These are phyloP conservation scores for Termitomyces sp. DNA, from an alignment of 768 basidiomycete species.

Conservation along the genomic window DNA sequence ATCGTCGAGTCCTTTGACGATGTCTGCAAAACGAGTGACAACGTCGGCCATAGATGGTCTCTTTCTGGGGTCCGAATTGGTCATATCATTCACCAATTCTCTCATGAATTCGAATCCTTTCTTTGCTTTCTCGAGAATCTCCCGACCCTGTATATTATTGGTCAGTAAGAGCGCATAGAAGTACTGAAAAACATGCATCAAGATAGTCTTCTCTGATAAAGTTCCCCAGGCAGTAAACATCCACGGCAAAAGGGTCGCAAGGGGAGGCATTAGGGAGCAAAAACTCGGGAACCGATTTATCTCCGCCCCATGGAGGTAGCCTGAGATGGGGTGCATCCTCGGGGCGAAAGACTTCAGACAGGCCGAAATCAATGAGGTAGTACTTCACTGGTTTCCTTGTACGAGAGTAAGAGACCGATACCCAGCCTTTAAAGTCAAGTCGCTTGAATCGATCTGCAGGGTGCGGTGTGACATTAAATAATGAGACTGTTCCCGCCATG, in stretches of 20 bases:
- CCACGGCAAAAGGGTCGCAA: conserved; percentile 29
- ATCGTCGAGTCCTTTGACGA: conserved; percentile 19
- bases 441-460: neutral
- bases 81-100: conserved; percentile 29
- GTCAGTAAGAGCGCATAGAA: neutral
- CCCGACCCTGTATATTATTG: neutral
- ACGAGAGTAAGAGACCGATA: conserved; percentile 6
- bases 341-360: conserved; percentile 22
- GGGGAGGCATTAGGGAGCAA: conserved; percentile 9
- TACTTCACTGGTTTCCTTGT: conserved; percentile 21
- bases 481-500: neutral
- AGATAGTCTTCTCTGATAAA: conserved; percentile 16
- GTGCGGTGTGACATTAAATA: neutral
- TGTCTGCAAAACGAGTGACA: conserved; percentile 23
- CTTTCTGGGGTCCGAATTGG: conserved; percentile 24
- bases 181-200: conserved; percentile 1
- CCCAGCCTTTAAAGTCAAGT: no score
- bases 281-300: conserved; percentile 34
- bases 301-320: conserved; percentile 29
- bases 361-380: conserved; percentile 26
- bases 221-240: conserved; percentile 34
- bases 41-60: conserved; percentile 33
- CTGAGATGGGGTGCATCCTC: conserved; percentile 13
- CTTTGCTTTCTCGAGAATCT: neutral
- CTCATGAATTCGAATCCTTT: conserved; percentile 26